These are phyloP conservation scores for Parastagonospora nodorum DNA, from an alignment of 2,329 filamentous ascomycete species.

Conservation along the genomic window DNA sequence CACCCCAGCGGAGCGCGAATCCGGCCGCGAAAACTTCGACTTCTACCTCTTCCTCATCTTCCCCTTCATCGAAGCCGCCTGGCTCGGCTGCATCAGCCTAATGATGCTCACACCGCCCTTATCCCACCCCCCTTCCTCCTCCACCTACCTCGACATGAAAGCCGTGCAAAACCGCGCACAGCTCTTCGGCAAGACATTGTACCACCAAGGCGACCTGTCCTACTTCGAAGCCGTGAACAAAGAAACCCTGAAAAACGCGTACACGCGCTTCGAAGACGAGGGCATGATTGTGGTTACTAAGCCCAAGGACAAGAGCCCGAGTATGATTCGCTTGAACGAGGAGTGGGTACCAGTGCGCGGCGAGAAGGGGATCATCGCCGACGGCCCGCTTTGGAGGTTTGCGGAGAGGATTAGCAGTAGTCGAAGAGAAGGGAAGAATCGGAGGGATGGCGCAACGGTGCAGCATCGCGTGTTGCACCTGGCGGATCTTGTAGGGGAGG, in stretches of 20 bases:
- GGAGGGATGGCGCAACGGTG: constrained; percentile 90
- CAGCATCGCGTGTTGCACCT: constrained; percentile 78
- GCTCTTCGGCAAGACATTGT: constrained; percentile 88
- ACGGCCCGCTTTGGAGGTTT: constrained; percentile 87
- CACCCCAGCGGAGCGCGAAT: constrained; percentile 73
- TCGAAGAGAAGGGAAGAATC: constrained; percentile 90
- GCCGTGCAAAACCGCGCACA: constrained; percentile 83
- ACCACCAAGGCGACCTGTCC: constrained; percentile 93
- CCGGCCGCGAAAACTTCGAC: constrained; percentile 91
- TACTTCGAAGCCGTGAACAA: constrained; percentile 99
- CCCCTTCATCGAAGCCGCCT: constrained; percentile 95
- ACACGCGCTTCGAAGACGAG: constrained; percentile 85
- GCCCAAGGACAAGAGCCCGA: constrained; percentile 65
- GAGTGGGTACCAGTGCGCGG: constrained; percentile 73
- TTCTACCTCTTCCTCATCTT: constrained; percentile 99
- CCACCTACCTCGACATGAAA: constrained; percentile 76
- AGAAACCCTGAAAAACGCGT: constrained; percentile 93
- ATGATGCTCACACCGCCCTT: constrained; percentile 81
- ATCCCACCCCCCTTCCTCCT: constrained; percentile 49
- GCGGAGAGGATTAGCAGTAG: constrained; percentile 84
- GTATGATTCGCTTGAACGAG: constrained; percentile 70
- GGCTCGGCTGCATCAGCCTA: constrained; percentile 87
- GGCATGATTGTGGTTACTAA: constrained; percentile 80
- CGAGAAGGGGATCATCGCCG: constrained; percentile 62
- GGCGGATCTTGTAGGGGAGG: constrained; percentile 72